Percentiles rank a stretch among this genome's conserved stretches.
phyloP scores from a whole-genome alignment of 176 grass and related monocot genomes.

The Oryza meridionalis region DNA sequence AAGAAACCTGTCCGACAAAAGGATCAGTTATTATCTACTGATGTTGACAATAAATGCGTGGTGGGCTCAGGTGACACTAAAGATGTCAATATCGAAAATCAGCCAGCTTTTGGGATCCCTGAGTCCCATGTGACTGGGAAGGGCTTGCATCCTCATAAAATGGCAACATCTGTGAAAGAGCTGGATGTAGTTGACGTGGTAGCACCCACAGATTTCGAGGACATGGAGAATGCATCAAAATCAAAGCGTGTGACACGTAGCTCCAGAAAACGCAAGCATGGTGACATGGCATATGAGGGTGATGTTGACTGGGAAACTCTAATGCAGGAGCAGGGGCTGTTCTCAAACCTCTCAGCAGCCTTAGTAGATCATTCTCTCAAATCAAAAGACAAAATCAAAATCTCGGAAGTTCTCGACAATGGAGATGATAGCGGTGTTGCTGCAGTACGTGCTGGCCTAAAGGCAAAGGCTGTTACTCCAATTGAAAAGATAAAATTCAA shows the following conservation, averaged over 20 bases:
- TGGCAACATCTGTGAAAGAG: constrained; percentile 45
- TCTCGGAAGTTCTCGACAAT: constrained; percentile 43
- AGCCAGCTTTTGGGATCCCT: constrained; percentile 34
- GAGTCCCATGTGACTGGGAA: constrained; percentile 40
- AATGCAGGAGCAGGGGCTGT: constrained; percentile 78
- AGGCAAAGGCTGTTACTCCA: constrained; percentile 63
- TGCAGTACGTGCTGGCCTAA: constrained; percentile 83
- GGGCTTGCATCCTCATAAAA: constrained; percentile 43
- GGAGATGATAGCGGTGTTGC: constrained; percentile 51
- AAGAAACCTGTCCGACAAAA: constrained; percentile 45
- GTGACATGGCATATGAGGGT: constrained; percentile 96
- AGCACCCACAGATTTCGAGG: constrained; percentile 39
- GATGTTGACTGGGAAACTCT: constrained; percentile 89
- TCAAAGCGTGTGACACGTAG: constrained; percentile 52
- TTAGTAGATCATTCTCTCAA: constrained; percentile 58
- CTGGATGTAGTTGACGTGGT: constrained; percentile 43
- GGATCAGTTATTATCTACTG: constrained; percentile 30
- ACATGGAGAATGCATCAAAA: constrained; percentile 54
- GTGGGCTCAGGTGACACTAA: constrained; percentile 23
- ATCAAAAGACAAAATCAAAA: constrained; percentile 58
- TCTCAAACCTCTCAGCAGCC: constrained; percentile 54
- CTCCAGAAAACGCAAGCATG: constrained; percentile 68
- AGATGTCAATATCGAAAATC: constrained; percentile 42
- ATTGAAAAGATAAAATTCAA: constrained; percentile 98
- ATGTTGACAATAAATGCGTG: constrained; percentile 37